Percentiles rank a stretch among this genome's conserved stretches.
Evolutionary conservation across 306 rosid genomes (phyloP).

Genomic region (Cercis canadensis): DNA sequence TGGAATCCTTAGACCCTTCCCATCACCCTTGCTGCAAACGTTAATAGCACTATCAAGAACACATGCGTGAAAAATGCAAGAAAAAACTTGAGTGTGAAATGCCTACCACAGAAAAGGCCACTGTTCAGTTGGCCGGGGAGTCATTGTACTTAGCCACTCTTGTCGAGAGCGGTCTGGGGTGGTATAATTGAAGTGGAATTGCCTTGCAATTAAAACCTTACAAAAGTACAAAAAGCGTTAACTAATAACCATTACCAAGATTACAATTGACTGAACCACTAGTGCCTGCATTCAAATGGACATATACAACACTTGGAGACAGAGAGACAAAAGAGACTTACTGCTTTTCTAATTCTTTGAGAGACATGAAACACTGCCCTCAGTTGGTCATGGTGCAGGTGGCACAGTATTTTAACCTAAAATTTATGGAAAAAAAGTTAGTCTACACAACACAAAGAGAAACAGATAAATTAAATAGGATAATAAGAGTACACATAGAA

Average conservation of each 20-base stretch:
- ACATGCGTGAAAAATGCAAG: conserved; percentile 7
- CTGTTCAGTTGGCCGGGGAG: conserved; percentile 76
- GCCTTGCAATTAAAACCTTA: conserved; percentile 84
- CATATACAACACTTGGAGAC: neutral
- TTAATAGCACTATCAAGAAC: conserved; percentile 11
- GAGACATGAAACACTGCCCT: conserved; percentile 92
- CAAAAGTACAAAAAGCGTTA: neutral
- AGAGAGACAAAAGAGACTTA: conserved; percentile 51
- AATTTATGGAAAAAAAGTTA: conserved; percentile 35
- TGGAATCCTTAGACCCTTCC: conserved; percentile 56
- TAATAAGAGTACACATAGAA: neutral
- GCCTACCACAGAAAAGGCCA: conserved; percentile 83
- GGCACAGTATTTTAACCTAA: conserved; percentile 86
- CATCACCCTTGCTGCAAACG: conserved; percentile 72
- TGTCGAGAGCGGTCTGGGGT: conserved; percentile 92
- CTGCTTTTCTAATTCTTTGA: conserved; percentile 78
- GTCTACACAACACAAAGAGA: conserved; percentile 35
- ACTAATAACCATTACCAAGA: conserved; percentile 16
- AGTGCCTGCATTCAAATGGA: neutral
- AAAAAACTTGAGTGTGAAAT: neutral
- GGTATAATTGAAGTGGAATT: conserved; percentile 85
- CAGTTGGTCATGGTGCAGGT: conserved; percentile 93
- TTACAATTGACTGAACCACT: conserved; percentile 14
- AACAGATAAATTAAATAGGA: conserved; percentile 1
- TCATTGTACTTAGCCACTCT: conserved; percentile 71